Evolutionary conservation across 1,284 basidiomycete species (phyloP), one percentile per base, ranked within the genome.

Genomic region (Heterobasidion irregulare): DNA sequence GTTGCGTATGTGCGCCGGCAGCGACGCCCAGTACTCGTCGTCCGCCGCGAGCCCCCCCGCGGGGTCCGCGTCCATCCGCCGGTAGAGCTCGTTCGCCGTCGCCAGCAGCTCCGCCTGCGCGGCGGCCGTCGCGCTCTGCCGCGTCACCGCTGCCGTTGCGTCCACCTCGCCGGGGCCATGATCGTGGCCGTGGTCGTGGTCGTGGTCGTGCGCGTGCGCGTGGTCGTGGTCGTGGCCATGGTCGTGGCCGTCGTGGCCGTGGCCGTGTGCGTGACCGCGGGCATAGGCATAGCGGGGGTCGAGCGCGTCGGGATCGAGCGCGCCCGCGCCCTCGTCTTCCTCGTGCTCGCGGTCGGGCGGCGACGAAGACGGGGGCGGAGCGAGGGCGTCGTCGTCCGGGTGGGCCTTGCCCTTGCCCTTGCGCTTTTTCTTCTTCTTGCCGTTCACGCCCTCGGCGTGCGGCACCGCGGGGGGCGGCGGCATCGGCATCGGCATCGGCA

Each of bases 21-120:
- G 72, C 58, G 75, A 71, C 57, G 73, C 72, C 78, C 77, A 78
- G 58, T 77, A 78, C 57, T 78, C 78, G 57, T 76, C 75, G 57
- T 76, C 76, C 53, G 67, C 63, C 35, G 71, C 56, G 56, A 64
- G 67, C 53, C 62, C 64, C 13, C 72, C 70, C 51, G 70, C 70
- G 33, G 49, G 48, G 50, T 70, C 72, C 43, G 70, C 67, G 61
- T 81, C 79, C 64, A 82, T 76, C 62, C 74, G 75, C 63, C 77
- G 75, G 63, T 80, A 79, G 54, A 83, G 66, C 57, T 84, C 79
- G 61, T 77, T 74, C 46, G 77, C 78, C 47, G 78, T 79, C 43
- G 76, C 74, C 44, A 81, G 64, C 46, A 83, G 69, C 62, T 82
- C 80, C 41, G 71, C 74, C 50, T 80, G 76, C 43, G 77, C 65